Percentiles rank a stretch among this genome's conserved stretches.
Evolutionary conservation across 148 eudicot species (phyloP).

Genomic region (Silene conica): DNA sequence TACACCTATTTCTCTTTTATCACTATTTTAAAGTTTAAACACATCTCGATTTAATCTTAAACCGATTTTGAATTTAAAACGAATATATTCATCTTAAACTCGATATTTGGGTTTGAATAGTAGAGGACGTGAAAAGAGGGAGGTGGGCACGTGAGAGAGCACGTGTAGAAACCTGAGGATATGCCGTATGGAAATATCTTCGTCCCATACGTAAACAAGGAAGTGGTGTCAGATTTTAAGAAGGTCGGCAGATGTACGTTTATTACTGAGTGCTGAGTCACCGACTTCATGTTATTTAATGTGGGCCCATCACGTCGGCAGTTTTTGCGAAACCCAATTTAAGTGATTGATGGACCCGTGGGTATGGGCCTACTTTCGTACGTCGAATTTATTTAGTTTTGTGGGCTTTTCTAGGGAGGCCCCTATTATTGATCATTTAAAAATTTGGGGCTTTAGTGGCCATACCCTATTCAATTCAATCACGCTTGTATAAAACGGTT

Average conservation of each 20-base stretch:
- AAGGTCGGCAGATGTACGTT: not conserved
- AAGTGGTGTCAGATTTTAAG: not conserved
- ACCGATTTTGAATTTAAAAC: no score
- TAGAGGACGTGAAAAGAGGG: not conserved
- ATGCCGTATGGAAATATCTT: conserved; percentile 12
- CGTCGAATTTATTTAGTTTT: not conserved
- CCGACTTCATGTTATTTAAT: not conserved
- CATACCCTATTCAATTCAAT: no score
- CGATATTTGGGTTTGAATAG: not conserved
- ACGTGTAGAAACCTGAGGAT: conserved; percentile 17
- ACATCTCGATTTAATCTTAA: no score
- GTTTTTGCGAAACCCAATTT: not conserved
- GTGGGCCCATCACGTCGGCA: not conserved
- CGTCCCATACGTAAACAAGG: no score
- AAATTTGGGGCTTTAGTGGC: no score
- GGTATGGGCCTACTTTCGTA: not conserved
- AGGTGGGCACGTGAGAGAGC: conserved; percentile 17
- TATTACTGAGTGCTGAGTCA: not conserved
- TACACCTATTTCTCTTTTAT: no score
- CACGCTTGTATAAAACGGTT: no score
- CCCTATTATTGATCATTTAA: no score
- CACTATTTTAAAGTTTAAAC: no score
- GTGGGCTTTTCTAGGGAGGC: not conserved
- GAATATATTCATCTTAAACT: not conserved
- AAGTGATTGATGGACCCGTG: not conserved